Evolutionary conservation across 228 moss, liverwort and hornwort genomes (phyloP).

Genomic region (Sphagnum fallax): DNA sequence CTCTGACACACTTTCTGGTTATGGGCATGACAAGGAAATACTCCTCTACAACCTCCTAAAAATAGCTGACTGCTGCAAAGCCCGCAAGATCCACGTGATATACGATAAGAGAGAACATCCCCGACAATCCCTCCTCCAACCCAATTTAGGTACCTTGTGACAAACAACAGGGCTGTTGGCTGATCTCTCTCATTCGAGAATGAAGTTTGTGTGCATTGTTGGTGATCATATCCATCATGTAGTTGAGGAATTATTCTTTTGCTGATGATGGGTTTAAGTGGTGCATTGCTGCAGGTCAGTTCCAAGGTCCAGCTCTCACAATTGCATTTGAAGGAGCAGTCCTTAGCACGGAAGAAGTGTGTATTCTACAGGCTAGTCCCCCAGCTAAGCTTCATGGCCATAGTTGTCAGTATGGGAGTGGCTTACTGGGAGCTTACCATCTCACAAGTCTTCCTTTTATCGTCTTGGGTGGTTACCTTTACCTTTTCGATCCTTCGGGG

Average conservation of each 20-base stretch:
- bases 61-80: slow-evolving; percentile 77
- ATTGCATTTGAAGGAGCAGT: slow-evolving; percentile 80
- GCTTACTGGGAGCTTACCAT: slow-evolving; percentile 72
- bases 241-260: not conserved
- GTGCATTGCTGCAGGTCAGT: slow-evolving; percentile 49
- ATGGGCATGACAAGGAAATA: slow-evolving; percentile 38
- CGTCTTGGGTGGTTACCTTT: slow-evolving; percentile 70
- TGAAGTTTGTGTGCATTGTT: no score
- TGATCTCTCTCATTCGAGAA: no score
- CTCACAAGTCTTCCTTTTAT: slow-evolving; percentile 71
- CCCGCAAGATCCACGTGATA: slow-evolving; percentile 71
- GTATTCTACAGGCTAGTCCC: slow-evolving; percentile 55
- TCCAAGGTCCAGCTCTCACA: slow-evolving; percentile 81
- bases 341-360: slow-evolving; percentile 72
- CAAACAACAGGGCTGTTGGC: not conserved
- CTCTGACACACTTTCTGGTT: slow-evolving; percentile 47
- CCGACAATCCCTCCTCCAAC: slow-evolving; percentile 80
- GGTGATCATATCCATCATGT: no score
- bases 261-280: not conserved
- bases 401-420: slow-evolving; percentile 70
- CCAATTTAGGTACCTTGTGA: slow-evolving; percentile 53
- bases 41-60: slow-evolving; percentile 74
- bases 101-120: slow-evolving; percentile 87
- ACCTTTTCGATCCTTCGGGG: slow-evolving; percentile 86
- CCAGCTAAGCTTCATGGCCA: slow-evolving; percentile 72